Evolutionary conservation across 1,284 basidiomycete genomes (phyloP).

Genomic region (Austroboletus rostrupii): DNA sequence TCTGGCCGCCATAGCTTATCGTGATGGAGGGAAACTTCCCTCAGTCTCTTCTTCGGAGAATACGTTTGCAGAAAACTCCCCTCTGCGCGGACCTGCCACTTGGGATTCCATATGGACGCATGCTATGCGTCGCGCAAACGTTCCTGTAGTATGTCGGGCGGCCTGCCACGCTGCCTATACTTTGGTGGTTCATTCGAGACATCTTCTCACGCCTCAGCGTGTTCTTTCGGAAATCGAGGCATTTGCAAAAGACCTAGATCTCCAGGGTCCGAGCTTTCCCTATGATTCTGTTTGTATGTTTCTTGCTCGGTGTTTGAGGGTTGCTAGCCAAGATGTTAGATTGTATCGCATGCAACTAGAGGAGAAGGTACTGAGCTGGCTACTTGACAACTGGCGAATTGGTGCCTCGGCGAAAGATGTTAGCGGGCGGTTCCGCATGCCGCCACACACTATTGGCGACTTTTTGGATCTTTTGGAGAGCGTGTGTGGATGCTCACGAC

Average conservation of each 20-base stretch:
- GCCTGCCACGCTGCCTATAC: conserved; percentile 75
- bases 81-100: conserved; percentile 26
- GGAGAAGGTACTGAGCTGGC: conserved; percentile 81
- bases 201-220: conserved; percentile 50
- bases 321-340: conserved; percentile 74
- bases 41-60: conserved; percentile 6
- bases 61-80: not conserved
- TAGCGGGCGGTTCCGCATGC: conserved; percentile 40
- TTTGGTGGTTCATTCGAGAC: conserved; percentile 42
- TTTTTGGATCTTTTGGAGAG: conserved; percentile 60
- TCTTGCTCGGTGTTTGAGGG: conserved; percentile 59
- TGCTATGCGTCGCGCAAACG: conserved; percentile 69
- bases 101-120: conserved; percentile 84
- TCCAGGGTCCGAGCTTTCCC: conserved; percentile 82
- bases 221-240: conserved; percentile 69
- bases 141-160: conserved; percentile 65
- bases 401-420: conserved; percentile 33
- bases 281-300: conserved; percentile 86
- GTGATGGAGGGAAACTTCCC: conserved; percentile 33
- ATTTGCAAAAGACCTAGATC: conserved; percentile 74
- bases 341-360: conserved; percentile 79
- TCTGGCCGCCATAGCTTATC: conserved; percentile 63
- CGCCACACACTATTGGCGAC: conserved; percentile 56
- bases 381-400: conserved; percentile 72
- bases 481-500: conserved; percentile 53